Evolutionary conservation across 208 protist species (phyloP), one percentile per base, ranked within the genome.

Genomic region (Acanthamoeba castellanii): DNA sequence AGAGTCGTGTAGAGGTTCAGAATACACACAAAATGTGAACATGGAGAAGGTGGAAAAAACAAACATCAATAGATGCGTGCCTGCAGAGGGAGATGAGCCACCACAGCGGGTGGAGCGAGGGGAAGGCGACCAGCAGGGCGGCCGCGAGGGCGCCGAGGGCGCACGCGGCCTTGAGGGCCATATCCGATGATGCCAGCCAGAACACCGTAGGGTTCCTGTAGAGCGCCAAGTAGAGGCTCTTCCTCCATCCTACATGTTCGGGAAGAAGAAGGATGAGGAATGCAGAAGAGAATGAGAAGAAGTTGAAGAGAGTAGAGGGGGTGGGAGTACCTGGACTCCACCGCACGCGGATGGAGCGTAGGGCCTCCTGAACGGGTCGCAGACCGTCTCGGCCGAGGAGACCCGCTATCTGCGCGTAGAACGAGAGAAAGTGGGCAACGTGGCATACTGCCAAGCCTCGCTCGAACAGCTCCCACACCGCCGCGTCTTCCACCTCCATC

Each of bases 381-480:
- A 87, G 16, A 25, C 78, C 78, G 27, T 59, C 42, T 27, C 27
- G n/a, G 78, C 78, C 78, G 22, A 87, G 1, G 11, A 87, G 50
- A 20, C 78, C 78, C 25, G 13, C 78, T 9, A 87, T 55, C 42
- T 87, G 78, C 45, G 57, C 81, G 34, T 57, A 89, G 22, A 89
- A 89, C 9, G 81, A 89, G 37, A 89, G 50, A 22, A 89, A 89
- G 55, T 89, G 50, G 50, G 50, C 42, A 2, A 90, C 47, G 34
- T 90, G 82, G 34, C 82, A 90, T 0, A 90, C 47, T 3, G 82
- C 82, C 82, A 90, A 45, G 22, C 82, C 82, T 18, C 82, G 50
- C 18, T 90, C 82, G 82, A 90, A 90, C 82, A 90, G 82, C 3
- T 90, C 82, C 82, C 82, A 90, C 22, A 90, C 37, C 22, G 76